Base-by-base conservation (phyloP, 2,329 filamentous ascomycete species). In the Laburnicola sp. region DNA sequence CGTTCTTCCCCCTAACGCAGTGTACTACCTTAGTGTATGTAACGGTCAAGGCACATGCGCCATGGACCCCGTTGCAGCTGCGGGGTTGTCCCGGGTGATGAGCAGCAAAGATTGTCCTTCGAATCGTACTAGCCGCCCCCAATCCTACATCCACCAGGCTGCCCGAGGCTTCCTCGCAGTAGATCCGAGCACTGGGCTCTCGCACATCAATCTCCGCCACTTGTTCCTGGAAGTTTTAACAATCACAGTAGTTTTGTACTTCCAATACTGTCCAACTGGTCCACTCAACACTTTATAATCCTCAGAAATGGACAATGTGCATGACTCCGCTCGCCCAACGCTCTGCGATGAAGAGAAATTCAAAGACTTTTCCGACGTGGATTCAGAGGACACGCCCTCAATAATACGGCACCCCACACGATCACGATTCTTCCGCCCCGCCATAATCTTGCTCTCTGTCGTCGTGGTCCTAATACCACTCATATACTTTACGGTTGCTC, bases 291-390 rank as follows among this genome's bases (percentile, higher is more conserved):
- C 8, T 26, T 21, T 2, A 5, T 34, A 21, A 34, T 25, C 2
- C 11, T 41, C 6, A 23, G 37, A 6, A 25, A 48, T 48, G 30
- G 28, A 9, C 2, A 11, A 11, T 22, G 4, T 36, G 23, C 30
- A 30, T 23, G 30, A 42, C 9, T 11, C 38, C 31, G 37, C 38
- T 2, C 23, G 31, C 10, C 11, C 30, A 8, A 42, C 46, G 8
- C 30, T 42, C 7, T 38, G 21, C 21, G 38, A 42, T 10, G 46
- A 48, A 43, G 38, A 48, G 23, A 48, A 42, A 6, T 42, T 42
- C 46, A 48, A 48, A 37, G 46, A 42, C 25, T 48, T 35, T n/a
- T 42, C 38, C 23, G 30, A 48, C n/a, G 25, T 42, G 5, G 38
- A 37, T 9, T 42, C 38, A 9, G 23, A 37, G 31, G 9, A 10